These are phyloP conservation scores for Coprinopsis strossmayeri DNA, from an alignment of 768 basidiomycete genomes.

Conservation along the genomic window DNA sequence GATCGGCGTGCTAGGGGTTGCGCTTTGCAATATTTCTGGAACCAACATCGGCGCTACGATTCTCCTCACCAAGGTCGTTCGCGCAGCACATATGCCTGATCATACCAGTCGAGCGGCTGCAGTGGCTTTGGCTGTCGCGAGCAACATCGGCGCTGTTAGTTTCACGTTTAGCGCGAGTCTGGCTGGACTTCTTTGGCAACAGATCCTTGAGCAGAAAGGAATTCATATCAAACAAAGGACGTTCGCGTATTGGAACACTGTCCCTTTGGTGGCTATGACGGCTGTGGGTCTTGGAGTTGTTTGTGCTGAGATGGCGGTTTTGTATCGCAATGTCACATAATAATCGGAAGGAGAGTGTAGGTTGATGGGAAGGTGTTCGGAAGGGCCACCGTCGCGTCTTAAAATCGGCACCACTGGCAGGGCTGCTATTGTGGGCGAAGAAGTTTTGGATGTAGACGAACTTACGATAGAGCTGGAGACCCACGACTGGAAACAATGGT, in stretches of 20 bases:
- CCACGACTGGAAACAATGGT: too few species aligned
- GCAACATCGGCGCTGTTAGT: slow-evolving; percentile 87
- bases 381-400: too few species aligned
- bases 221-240: slow-evolving; percentile 51
- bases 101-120: slow-evolving; percentile 47
- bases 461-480: too few species aligned
- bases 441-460: too few species aligned
- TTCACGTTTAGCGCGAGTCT: slow-evolving; percentile 86
- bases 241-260: slow-evolving; percentile 69
- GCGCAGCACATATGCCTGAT: slow-evolving; percentile 37
- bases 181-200: slow-evolving; percentile 80
- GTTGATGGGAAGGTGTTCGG: too few species aligned
- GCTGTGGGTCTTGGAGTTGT: slow-evolving; percentile 63
- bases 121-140: slow-evolving; percentile 75
- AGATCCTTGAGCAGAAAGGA: slow-evolving; percentile 67
- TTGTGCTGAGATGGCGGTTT: slow-evolving; percentile 66
- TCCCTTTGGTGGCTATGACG: slow-evolving; percentile 63
- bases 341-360: too few species aligned
- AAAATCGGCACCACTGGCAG: neutral
- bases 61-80: slow-evolving; percentile 74
- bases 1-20: slow-evolving; percentile 63
- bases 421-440: too few species aligned
- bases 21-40: slow-evolving; percentile 79
- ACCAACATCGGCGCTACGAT: slow-evolving; percentile 93
- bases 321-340: slow-evolving; percentile 18